Base-by-base conservation (phyloP, 805 yeast species). In the Candida silvatica region DNA sequence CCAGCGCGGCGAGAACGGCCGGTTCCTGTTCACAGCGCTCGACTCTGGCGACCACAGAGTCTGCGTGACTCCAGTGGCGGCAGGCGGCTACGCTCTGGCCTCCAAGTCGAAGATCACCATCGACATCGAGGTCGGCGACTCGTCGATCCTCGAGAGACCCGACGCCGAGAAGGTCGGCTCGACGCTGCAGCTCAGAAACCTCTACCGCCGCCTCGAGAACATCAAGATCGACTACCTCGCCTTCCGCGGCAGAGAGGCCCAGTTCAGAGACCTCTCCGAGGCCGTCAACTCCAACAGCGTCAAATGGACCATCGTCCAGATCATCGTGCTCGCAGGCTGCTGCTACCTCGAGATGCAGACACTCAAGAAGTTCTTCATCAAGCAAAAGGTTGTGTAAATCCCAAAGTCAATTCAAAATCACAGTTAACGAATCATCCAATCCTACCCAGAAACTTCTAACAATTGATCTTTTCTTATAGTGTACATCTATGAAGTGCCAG, bases 1-100 rank as follows among this genome's bases (percentile, higher is more conserved):
- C 40, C 94, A 85, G 56, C 74, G 67, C 49, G 74, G 77, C 19
- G 45, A 67, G 3, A 62, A 83, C 9, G 58, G 56, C 27, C 79
- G 78, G 41, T 82, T 85, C 57, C 69, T 87, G 20, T 87, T 84
- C 64, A 80, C 88, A 9, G 82, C 96, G 1, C 61, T 76, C 31
- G 95, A 82, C 36, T 64, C 80, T 8, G 96, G 96, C 26, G 94
- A 83, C 54, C 96, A 87, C 65, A 69, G 70, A 48, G 69, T 88
- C 48, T 87, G 97, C 61, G 62, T 87, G 46, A 61, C 59, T 17
- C 75, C 77, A 19, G 27, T 27, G 8, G 44, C 45, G 31, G 33
- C 45, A 14, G 41, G 37, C 7, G 56, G 58, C 5, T 52, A 52
- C 41, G 46, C 57, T 15, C 66, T 73, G 39, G 71, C 72, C 49